Evolutionary conservation across 306 rosid genomes (phyloP).

Genomic region (Dryas alaskensis): DNA sequence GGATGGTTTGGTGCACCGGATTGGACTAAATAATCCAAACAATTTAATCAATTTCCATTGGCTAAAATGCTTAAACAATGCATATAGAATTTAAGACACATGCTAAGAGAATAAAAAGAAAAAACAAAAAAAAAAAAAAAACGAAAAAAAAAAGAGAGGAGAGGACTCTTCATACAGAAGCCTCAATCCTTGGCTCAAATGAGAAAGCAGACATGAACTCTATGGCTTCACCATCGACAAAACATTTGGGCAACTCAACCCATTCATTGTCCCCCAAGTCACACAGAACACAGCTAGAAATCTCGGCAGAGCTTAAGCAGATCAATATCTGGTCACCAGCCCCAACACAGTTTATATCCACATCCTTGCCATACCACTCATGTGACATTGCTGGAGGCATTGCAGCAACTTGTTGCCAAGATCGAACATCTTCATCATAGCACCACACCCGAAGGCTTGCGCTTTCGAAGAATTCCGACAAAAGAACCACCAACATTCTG

Average conservation of each 20-base stretch:
- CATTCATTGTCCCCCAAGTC: slow-evolving; percentile 63
- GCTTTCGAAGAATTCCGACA: slow-evolving; percentile 78
- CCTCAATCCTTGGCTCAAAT: slow-evolving; percentile 92
- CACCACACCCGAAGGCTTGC: slow-evolving; percentile 83
- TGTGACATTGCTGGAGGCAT: slow-evolving; percentile 90
- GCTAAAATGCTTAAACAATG: neutral
- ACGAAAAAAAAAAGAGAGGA: neutral
- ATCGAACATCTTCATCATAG: slow-evolving; percentile 46
- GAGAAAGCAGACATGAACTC: slow-evolving; percentile 92
- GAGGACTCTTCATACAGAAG: slow-evolving; percentile 41
- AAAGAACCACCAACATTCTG: slow-evolving; percentile 70
- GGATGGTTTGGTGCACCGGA: neutral
- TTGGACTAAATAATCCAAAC: no score
- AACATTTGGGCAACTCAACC: slow-evolving; percentile 71
- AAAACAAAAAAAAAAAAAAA: slow-evolving; percentile 1
- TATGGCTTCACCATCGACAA: slow-evolving; percentile 56
- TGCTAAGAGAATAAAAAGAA: neutral
- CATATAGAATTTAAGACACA: neutral
- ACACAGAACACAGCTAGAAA: slow-evolving; percentile 53
- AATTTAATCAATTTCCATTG: neutral
- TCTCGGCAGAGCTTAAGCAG: slow-evolving; percentile 69
- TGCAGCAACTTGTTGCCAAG: slow-evolving; percentile 77
- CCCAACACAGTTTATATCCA: slow-evolving; percentile 87
- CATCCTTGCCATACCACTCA: slow-evolving; percentile 87
- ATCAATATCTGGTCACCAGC: slow-evolving; percentile 62